Conservation (phyloP, 2,329 filamentous ascomycete species). For the Meredithiella fracta region DNA sequence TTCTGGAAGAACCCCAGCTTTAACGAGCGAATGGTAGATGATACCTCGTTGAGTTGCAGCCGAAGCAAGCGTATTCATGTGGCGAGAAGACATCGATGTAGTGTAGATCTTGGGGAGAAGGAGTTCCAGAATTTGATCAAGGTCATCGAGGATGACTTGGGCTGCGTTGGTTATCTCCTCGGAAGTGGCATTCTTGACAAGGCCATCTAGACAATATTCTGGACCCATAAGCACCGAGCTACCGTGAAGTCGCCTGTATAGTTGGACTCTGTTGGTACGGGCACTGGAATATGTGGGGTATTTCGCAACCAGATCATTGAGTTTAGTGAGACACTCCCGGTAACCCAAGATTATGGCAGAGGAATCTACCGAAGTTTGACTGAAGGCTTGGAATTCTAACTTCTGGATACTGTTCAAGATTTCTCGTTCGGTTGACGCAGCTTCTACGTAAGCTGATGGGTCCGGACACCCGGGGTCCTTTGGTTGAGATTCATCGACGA, state of each 20-base stretch:
- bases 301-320: slow-evolving; percentile 39
- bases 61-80: slow-evolving; percentile 49
- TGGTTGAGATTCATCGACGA: slow-evolving; percentile 37
- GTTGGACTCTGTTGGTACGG: slow-evolving; percentile 59
- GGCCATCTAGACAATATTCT: slow-evolving; percentile 24
- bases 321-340: slow-evolving; percentile 27
- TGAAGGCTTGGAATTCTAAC: slow-evolving; percentile 36
- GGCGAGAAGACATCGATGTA: slow-evolving; percentile 43
- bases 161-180: slow-evolving; percentile 26
- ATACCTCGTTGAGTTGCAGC: slow-evolving; percentile 57
- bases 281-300: slow-evolving; percentile 54
- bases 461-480: slow-evolving; percentile 43
- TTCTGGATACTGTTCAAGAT: slow-evolving; percentile 39
- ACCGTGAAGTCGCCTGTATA: slow-evolving; percentile 43
- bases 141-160: slow-evolving; percentile 31
- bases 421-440: slow-evolving; percentile 34
- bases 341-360: slow-evolving; percentile 27
- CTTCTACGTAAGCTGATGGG: slow-evolving; percentile 30
- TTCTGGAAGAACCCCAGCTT: slow-evolving; percentile 23
- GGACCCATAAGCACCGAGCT: slow-evolving; percentile 37
- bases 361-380: slow-evolving; percentile 11
- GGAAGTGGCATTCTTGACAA: slow-evolving; percentile 25
- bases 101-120: slow-evolving; percentile 36
- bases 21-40: slow-evolving; percentile 43
- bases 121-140: slow-evolving; percentile 40